Percentiles rank a stretch among this genome's conserved stretches.
Conservation (phyloP, 768 basidiomycete species). For the Piloderma croceum region DNA sequence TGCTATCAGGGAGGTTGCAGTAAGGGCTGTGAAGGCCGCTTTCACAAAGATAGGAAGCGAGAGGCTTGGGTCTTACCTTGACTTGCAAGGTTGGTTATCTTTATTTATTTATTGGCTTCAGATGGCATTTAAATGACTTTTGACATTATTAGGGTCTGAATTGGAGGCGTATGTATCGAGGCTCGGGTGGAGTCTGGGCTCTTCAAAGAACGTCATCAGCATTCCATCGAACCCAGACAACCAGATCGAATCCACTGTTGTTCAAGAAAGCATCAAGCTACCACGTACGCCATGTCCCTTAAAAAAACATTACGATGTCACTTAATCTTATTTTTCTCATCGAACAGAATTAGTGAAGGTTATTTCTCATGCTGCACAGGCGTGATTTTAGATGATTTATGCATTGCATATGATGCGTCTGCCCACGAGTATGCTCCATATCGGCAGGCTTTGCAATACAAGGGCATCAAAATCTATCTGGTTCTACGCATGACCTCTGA, state of each 20-base stretch:
- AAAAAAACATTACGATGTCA: constrained; percentile 1
- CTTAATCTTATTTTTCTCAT: constrained; percentile 6
- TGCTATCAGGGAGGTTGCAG: constrained; percentile 70
- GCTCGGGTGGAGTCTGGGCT: constrained; percentile 63
- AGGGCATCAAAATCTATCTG: too few species aligned
- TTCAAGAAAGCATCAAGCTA: constrained; percentile 77
- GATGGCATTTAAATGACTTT: not conserved
- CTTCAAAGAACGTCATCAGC: constrained; percentile 47
- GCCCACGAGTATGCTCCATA: too few species aligned
- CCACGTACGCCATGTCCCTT: constrained; percentile 52
- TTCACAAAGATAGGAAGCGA: constrained; percentile 69
- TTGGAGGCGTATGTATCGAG: constrained; percentile 55
- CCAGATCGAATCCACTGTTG: constrained; percentile 79
- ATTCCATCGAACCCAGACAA: constrained; percentile 84
- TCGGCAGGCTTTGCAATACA: too few species aligned
- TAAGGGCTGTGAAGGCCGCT: constrained; percentile 71
- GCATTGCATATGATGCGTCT: too few species aligned
- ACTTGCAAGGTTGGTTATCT: constrained; percentile 53
- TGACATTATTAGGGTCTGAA: constrained; percentile 39
- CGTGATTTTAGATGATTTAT: not conserved
- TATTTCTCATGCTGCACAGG: constrained; percentile 34
- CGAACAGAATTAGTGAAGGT: constrained; percentile 76
- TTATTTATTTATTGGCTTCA: not conserved
- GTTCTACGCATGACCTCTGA: too few species aligned
- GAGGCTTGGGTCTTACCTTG: constrained; percentile 65